Evolutionary conservation across 805 yeast species (phyloP), one percentile per base, ranked within the genome.

Genomic region (Millerozyma miso): DNA sequence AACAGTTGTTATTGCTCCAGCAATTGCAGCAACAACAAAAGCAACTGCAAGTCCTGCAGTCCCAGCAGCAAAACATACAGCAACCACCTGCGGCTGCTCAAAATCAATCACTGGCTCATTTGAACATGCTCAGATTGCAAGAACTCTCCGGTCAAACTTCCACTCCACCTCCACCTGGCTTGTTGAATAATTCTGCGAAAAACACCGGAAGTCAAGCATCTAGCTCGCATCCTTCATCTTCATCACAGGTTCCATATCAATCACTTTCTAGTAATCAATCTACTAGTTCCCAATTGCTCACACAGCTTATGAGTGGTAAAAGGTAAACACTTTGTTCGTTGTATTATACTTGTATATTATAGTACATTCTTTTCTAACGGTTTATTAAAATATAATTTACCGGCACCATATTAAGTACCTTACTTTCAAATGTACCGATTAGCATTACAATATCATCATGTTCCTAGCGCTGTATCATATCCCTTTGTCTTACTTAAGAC

Each of bases 271-370:
- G 48, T 5, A 53, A 49, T 39, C 63, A 61, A 4, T 77, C 80
- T 19, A 80, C 85, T 38, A 83, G 90, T 46, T 81, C 88, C 33
- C 96, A 88, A 58, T 73, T 89, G 55, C 73, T 89, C 53, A 87
- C 81, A 44, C 97, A 88, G 62, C 71, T 89, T 58, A 83, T 89
- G 81, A 83, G 83, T 53, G 95, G 95, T 20, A 86, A 84, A 58
- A 78, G 69, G 53, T 69, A 53, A 51, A 19, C 31, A 15, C 23
- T 31, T 26, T 35, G 20, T 20, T 20, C 20, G 33, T 32, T 36
- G 31, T 15, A 16, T 19, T 16, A 15, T 14, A 38, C 16, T 31
- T 31, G 31, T 38, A 32, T 34, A 44, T 37, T 45, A 45, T 36
- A 18, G n/a, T n/a, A 23, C 29, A 23, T 23, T 23, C 6, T 23